phyloP scores from a whole-genome alignment of 1,284 basidiomycete species.

The Rhodotorula sp. region DNA sequence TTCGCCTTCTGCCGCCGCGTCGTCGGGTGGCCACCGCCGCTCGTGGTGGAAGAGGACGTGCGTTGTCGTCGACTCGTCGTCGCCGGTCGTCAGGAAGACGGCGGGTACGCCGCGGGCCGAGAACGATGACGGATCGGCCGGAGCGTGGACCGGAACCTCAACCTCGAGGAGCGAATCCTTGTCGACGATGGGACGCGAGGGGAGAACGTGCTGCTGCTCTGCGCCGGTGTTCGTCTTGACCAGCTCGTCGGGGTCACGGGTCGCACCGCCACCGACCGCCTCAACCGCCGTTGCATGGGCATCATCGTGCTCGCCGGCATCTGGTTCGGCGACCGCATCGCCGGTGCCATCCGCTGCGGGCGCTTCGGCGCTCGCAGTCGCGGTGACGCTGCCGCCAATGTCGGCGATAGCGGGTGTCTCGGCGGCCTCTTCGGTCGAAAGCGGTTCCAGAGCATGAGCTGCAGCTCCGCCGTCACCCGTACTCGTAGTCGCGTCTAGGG shows the following conservation, averaged over 20 bases:
- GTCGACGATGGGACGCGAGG: constrained; percentile 19
- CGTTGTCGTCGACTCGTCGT: constrained; percentile 8
- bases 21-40: neutral
- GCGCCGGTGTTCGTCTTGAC: neutral
- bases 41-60: constrained; percentile 26
- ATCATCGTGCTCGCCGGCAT: no score
- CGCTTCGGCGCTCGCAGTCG: neutral
- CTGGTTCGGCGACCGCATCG: no score
- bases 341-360: neutral
- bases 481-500: neutral
- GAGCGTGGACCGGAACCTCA: constrained; percentile 10
- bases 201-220: no score
- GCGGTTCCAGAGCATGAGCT: neutral
- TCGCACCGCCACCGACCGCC: no score
- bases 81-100: constrained; percentile 18
- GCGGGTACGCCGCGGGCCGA: constrained; percentile 11
- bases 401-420: neutral
- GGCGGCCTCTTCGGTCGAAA: neutral
- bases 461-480: constrained; percentile 12
- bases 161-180: constrained; percentile 25
- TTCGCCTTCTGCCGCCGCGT: neutral
- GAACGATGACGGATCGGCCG: neutral
- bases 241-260: neutral
- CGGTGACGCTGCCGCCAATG: no score
- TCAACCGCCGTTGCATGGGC: no score